phyloP scores from a whole-genome alignment of 2,329 filamentous ascomycete genomes.

The Aspergillus sp. region DNA sequence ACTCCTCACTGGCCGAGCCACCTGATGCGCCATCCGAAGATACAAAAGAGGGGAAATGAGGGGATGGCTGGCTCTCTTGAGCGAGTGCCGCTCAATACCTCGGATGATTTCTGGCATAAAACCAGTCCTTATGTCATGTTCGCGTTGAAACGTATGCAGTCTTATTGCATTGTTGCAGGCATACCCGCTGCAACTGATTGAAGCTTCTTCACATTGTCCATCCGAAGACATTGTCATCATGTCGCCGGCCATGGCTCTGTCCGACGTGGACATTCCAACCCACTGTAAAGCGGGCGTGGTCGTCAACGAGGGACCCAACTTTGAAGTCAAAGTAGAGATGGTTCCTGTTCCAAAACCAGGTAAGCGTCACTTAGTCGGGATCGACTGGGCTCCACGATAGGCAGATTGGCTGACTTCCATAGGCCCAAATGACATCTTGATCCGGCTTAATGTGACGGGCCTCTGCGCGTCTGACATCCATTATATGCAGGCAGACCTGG shows the following conservation, averaged over 20 bases:
- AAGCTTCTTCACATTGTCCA: neutral
- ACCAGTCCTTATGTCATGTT: neutral
- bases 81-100: neutral
- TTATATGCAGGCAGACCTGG: slow-evolving; percentile 57
- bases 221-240: neutral
- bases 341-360: slow-evolving; percentile 51
- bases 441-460: slow-evolving; percentile 58
- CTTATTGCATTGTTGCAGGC: neutral
- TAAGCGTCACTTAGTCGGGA: slow-evolving; percentile 19
- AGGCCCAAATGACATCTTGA: slow-evolving; percentile 56
- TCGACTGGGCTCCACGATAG: neutral
- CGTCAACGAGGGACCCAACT: slow-evolving; percentile 51
- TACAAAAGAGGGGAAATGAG: slow-evolving; percentile 1
- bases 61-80: neutral
- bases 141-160: neutral
- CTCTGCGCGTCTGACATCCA: slow-evolving; percentile 60
- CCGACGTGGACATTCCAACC: slow-evolving; percentile 39
- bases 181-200: too few species aligned
- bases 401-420: neutral
- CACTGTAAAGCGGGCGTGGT: slow-evolving; percentile 53
- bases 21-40: neutral
- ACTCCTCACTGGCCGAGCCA: neutral
- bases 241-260: neutral
- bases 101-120: neutral
- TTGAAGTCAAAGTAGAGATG: slow-evolving; percentile 47